Base-by-base conservation (phyloP, 1,284 basidiomycete species). In the Blastosporella zonata region DNA sequence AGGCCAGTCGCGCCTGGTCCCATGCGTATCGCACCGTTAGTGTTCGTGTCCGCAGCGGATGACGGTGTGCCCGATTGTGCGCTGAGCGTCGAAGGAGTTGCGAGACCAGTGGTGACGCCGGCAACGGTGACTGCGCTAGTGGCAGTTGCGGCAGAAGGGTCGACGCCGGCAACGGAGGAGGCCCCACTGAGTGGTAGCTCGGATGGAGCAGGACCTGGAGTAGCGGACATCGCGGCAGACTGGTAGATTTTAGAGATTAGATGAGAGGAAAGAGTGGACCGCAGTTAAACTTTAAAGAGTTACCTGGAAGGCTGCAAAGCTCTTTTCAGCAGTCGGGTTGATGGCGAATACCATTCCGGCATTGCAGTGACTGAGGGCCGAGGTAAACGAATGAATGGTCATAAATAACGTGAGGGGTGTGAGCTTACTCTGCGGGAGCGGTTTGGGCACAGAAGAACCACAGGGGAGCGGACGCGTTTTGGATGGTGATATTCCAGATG, bases 401-500 rank as follows among this genome's bases (percentile, higher is more conserved):
- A 31, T 20, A 12, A n/a, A 20, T 33, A 17, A 18, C 21, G 3
- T 6, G 23, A 35, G 33, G 33, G 12, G 28, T n/a, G 17, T 40
- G 3, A 18, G 20, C 59, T 57, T 59, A 65, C 64, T 41, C 47
- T 0, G 56, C 63, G 21, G 66, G 67, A 20, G 1, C 49, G 59
- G 59, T 73, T 67, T 66, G 82, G 59, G 62, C 64, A 43, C 75
- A 77, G 68, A 66, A 77, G 65, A 78, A 77, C 76, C 76, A 79
- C n/a, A 75, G 58, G n/a, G 75, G 72, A 3, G 59, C 52, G 17
- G 65, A 59, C 2, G 66, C 58, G 50, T 73, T 63, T 41, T 62
- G 58, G 25, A 76, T 57, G 36, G 64, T 71, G 59, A 74, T 65
- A 23, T 58, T 68, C 65, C 67, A 75, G 27, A 63, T 53, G 7